A percentile compares a stretch with the other conserved stretches of the same genome.
Conservation (phyloP, 1,284 basidiomycete genomes). For the Ceratobasidium sp. region DNA sequence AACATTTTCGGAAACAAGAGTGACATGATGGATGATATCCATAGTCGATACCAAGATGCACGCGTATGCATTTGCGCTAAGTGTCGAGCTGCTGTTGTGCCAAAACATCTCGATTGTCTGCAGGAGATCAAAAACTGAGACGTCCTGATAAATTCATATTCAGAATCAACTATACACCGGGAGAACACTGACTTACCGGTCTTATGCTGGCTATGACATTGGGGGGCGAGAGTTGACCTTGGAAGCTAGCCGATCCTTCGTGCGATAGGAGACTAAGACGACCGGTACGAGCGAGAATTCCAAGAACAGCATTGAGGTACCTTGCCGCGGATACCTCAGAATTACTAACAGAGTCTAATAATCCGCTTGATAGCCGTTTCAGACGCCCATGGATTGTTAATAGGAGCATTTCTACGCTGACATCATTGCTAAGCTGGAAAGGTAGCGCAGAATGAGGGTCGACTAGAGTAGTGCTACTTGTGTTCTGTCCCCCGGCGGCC, state of each 20-base stretch:
- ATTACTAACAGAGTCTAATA: background rate
- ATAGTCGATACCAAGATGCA: background rate
- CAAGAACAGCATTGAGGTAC: background rate
- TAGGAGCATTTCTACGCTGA: background rate
- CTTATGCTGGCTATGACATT: no score
- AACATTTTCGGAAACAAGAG: background rate
- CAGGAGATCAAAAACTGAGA: background rate
- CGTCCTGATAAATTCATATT: background rate
- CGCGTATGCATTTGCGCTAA: background rate
- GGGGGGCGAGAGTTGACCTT: no score
- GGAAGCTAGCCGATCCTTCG: background rate
- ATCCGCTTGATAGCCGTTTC: background rate
- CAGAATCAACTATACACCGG: no score
- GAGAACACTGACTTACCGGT: no score
- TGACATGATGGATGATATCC: background rate
- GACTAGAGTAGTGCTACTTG: background rate
- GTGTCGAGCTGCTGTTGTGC: background rate
- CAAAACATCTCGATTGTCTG: background rate
- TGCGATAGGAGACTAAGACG: background rate
- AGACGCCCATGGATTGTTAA: background rate
- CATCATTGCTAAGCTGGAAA: background rate
- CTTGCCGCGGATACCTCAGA: background rate
- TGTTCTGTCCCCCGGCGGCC: background rate
- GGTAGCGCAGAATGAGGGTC: background rate
- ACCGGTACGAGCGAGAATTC: background rate